phyloP scores from a whole-genome alignment of 495 filamentous ascomycete genomes.

The Hamigera avellanea region DNA sequence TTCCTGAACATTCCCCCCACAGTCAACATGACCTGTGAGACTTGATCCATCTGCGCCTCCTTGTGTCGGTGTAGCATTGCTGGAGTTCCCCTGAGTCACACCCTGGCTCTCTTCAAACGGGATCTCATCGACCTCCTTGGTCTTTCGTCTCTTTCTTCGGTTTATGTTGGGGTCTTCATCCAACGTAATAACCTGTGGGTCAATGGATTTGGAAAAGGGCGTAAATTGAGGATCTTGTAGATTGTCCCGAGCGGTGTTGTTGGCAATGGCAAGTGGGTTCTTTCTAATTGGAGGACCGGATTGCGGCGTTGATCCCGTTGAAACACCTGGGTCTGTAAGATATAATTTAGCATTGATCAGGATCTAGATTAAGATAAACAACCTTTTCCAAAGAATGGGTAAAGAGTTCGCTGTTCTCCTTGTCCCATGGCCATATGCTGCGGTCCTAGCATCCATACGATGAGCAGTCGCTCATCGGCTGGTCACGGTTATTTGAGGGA shows the following conservation, averaged over 20 bases:
- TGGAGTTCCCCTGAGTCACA: too few species aligned
- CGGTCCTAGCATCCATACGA: conserved; percentile 13
- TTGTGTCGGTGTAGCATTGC: too few species aligned
- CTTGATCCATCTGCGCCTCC: too few species aligned
- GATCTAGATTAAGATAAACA: conserved; percentile 1
- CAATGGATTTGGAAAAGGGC: neutral
- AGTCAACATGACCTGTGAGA: too few species aligned
- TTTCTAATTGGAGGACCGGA: too few species aligned
- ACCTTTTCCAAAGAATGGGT: conserved; percentile 35
- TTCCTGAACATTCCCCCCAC: neutral
- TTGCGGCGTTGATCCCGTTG: conserved; percentile 4
- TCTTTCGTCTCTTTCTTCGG: conserved; percentile 41
- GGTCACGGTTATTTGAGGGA: neutral
- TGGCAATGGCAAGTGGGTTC: too few species aligned
- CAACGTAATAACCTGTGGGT: conserved; percentile 3
- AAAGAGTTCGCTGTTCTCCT: conserved; percentile 26
- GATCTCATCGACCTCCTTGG: conserved; percentile 9
- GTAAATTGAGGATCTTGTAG: too few species aligned
- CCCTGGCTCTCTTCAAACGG: too few species aligned
- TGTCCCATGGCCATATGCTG: conserved; percentile 30
- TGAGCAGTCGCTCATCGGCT: conserved; percentile 12
- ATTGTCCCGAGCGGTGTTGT: too few species aligned
- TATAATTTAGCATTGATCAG: conserved; percentile 6
- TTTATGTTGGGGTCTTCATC: conserved; percentile 32
- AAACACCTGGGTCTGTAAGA: conserved; percentile 11